phyloP scores from a whole-genome alignment of 495 filamentous ascomycete species.

The Aspergillus sclerotioniger region DNA sequence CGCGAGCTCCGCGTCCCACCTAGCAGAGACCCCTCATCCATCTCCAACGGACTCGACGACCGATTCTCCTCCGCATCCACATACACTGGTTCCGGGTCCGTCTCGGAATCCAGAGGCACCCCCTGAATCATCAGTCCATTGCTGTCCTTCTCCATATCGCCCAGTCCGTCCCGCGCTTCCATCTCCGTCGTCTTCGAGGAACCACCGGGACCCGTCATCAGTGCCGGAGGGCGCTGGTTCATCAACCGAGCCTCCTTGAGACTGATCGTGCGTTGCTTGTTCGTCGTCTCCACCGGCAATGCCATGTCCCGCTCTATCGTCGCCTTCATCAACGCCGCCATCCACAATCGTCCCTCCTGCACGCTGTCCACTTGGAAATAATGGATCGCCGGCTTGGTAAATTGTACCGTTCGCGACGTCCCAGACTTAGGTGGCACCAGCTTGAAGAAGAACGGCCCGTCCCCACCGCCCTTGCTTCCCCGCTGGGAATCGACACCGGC shows the following conservation, averaged over 20 bases:
- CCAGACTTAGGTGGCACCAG: slow-evolving; percentile 86
- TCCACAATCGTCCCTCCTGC: slow-evolving; percentile 88
- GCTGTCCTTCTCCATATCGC: slow-evolving; percentile 25
- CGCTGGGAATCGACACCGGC: slow-evolving; percentile 26
- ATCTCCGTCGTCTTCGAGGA: slow-evolving; percentile 11
- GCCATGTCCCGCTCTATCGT: slow-evolving; percentile 93
- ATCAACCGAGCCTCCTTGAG: slow-evolving; percentile 78
- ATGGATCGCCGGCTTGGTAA: slow-evolving; percentile 94
- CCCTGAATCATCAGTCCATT: slow-evolving; percentile 37
- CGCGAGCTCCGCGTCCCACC: slow-evolving; percentile 28
- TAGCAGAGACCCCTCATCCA: slow-evolving; percentile 22
- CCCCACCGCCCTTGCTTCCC: slow-evolving; percentile 32
- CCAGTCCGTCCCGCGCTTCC: slow-evolving; percentile 5
- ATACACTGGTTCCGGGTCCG: slow-evolving; percentile 17
- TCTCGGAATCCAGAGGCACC: slow-evolving; percentile 25
- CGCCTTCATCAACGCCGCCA: slow-evolving; percentile 98
- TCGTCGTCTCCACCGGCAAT: slow-evolving; percentile 77
- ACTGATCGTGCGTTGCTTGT: slow-evolving; percentile 90
- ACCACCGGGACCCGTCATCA: slow-evolving; percentile 55
- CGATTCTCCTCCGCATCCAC: slow-evolving; percentile 16
- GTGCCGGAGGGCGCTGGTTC: slow-evolving; percentile 81
- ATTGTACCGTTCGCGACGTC: slow-evolving; percentile 87
- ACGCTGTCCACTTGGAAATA: slow-evolving; percentile 95
- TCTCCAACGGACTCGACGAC: slow-evolving; percentile 26
- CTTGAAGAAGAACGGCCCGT: slow-evolving; percentile 93